Base-by-base conservation (phyloP, 129 eudicot species). In the Ambrosia trifida region DNA sequence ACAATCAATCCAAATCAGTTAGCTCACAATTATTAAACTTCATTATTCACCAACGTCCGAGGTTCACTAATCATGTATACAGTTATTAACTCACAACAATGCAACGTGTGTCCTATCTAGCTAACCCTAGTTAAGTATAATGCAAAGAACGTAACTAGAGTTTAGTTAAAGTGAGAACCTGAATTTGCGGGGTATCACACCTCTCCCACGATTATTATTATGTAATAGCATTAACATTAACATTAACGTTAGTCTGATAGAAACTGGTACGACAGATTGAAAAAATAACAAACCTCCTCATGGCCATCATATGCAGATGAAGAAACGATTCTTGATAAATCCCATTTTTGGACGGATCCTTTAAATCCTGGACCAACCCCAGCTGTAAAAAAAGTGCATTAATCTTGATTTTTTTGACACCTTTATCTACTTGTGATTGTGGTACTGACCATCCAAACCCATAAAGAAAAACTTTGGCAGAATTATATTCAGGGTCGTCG, bases 301-400 rank as follows among this genome's bases (percentile, higher is more conserved):
- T 95, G 99, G 59, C 97, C 97, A 70, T 95, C 78, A 63, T 95
- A 95, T 54, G 89, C 87, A 53, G 99, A 75, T 54, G 85, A 64
- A 64, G 83, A 88, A 43, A 85, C 81, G 16, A 86, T 62, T 72
- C 85, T 75, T 57, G 97, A 79, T 70, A 95, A 71, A 49, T 90
- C 96, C 99, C 97, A 95, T 75, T 87, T 90, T 75, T 86, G 99
- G 82, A 95, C 84, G 32, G 89, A 90, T 81, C 99, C 99, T 80
- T 90, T 95, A 81, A 87, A 95, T 59, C 97, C 97, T 31, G 90
- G 96, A 72, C 97, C 99, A 66, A 90, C 91, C 14, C 99, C 99
- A 17, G 99, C 99, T 4, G 99, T 95, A 54, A 82, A 88, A 59
- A 88, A 75, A 41, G 85, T 90, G 71, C 86, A 79, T 68, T 90